These are phyloP conservation scores for Coelastrella sp. DNA, from an alignment of 139 green algal genomes.

Conservation along the genomic window DNA sequence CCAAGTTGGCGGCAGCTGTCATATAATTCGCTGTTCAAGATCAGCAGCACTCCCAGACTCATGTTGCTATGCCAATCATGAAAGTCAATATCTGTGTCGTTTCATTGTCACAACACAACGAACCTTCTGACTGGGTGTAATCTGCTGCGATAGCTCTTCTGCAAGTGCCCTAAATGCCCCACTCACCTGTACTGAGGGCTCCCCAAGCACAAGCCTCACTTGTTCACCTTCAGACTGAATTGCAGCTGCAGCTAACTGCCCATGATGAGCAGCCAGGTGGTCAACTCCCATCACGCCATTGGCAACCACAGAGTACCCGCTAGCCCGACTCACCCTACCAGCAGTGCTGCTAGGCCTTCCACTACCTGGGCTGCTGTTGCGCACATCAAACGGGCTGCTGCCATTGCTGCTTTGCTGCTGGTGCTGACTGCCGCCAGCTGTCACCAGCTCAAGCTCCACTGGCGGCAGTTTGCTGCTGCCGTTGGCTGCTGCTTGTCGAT, in stretches of 20 bases:
- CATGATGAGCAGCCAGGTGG: background rate
- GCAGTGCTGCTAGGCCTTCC: background rate
- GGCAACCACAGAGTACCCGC: background rate
- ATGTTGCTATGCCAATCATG: no score
- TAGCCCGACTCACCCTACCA: background rate
- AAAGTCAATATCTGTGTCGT: no score
- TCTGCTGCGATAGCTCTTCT: background rate
- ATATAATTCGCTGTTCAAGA: background rate
- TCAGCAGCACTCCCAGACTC: background rate
- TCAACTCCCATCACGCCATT: background rate
- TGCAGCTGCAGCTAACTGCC: background rate
- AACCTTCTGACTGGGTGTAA: no score
- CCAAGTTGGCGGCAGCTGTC: no score
- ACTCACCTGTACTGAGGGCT: constrained; percentile 17
- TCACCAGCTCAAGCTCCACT: constrained; percentile 1
- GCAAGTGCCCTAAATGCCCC: background rate
- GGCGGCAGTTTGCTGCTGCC: background rate
- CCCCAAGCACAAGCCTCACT: background rate
- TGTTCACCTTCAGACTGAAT: background rate
- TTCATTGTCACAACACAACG: no score
- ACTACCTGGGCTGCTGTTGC: background rate
- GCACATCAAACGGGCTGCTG: background rate
- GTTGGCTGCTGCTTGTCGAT: background rate
- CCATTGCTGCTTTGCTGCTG: constrained; percentile 6
- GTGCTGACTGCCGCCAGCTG: background rate